Evolutionary conservation across 2,329 filamentous ascomycete species (phyloP), one percentile per base, ranked within the genome.

Genomic region (Xylariaceae sp.): DNA sequence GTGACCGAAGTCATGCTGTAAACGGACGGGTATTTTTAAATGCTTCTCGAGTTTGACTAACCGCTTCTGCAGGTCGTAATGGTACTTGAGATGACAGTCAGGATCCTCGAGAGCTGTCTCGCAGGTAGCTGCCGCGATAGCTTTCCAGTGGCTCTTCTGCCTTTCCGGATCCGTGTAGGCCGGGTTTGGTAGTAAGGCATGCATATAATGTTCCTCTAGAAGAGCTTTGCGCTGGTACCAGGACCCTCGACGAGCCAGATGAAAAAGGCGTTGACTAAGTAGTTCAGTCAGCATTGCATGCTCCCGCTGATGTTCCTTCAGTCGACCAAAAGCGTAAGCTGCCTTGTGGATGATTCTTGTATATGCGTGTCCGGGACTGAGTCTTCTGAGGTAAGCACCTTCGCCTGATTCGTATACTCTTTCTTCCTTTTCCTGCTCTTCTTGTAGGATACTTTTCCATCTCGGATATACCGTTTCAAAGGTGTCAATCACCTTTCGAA

Each of bases 171-270:
- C 72, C 3, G 68, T 56, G 4, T 72, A 74, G 2, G 66, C 65
- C 0, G 74, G 73, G 2, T 73, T 73, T 0, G 82, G 77, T 26
- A 78, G 80, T 5, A 90, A 70, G 4, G 82, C 78, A 68, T 87
- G 82, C 90, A 98, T 93, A 73, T 99, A 98, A 70, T 96, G 92
- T 72, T 99, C 95, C 76, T 99, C 95, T 2, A 99, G 75, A 1
- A 99, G 78, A 1, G 94, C 95, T 74, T 96, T 96, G 17, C 95
- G 90, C 70, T 97, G 93, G 71, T 98, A 98, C 95, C 95, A 99
- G 0, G 87, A 86, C 0, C 95, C 95, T 37, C 95, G 85, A 24
- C 93, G 85, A 1, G 92, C 86, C 39, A 90, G 82, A 67, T 98
- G 93, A 67, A 98, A 98, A 0, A 97, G 81, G 4, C 84, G 84